Evolutionary conservation across 352 stramenopile species (phyloP), one percentile per base, ranked within the genome.

Genomic region (Elongisporangium anandrum): DNA sequence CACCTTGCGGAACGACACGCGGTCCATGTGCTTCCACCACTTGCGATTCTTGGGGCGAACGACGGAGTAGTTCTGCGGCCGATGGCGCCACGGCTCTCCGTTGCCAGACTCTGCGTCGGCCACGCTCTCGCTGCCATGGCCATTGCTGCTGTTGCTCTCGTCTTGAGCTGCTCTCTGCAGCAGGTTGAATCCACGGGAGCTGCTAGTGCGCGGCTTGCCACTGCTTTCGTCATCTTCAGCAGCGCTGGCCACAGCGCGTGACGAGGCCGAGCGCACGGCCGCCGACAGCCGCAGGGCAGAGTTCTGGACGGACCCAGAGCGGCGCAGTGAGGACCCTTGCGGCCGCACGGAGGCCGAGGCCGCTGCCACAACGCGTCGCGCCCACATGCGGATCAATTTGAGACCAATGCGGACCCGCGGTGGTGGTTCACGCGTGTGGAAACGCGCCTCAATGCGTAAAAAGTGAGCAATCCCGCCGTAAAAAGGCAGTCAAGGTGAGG

Each of bases 21-120:
- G 74, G 54, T 92, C 78, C 72, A 88, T 83, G 12, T 73, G 62
- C 16, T 77, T 69, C 76, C 72, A 77, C 66, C 75, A 74, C 47
- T 78, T 73, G 47, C 70, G 62, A 53, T 72, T 75, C 50, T 52
- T 63, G 13, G 63, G 61, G 47, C 57, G 57, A 50, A 54, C 24
- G 53, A 54, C 23, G 49, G 53, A 53, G 57, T 77, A 77, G 23
- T 59, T 49, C 50, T 50, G 57, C 48, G 64, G 65, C 21, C 61
- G 61, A 48, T 70, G 65, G 38, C 60, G 64, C 60, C 56, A 64
- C 26, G 53, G 50, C 22, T 67, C 50, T 58, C 21, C 39, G n/a
- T n/a, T n/a, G n/a, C n/a, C n/a, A n/a, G n/a, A n/a, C 8, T 20
- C 9, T 13, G 16, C 19, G 20, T 10, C n/a, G 4, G 29, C 57